These are phyloP conservation scores for Phascolomyces articulosus DNA, from an alignment of 371 early-diverging fungal genomes.

Conservation along the genomic window DNA sequence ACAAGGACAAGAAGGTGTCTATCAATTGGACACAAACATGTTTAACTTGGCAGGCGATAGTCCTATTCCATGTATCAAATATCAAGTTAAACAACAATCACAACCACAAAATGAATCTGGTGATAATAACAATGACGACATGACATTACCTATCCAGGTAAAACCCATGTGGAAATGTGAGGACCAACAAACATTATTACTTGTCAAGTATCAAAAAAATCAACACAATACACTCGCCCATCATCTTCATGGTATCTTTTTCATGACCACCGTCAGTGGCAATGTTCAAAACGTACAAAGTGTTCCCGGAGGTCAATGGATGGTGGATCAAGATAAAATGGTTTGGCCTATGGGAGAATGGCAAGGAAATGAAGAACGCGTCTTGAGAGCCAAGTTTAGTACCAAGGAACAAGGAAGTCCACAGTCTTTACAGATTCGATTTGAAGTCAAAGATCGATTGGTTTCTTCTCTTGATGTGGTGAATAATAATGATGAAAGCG, in stretches of 20 bases:
- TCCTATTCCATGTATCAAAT: constrained; percentile 42
- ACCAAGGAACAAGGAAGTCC: constrained; percentile 43
- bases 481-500: constrained; percentile 3
- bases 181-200: constrained; percentile 48
- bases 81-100: constrained; percentile 42
- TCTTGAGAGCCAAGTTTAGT: constrained; percentile 56
- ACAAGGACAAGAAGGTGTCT: constrained; percentile 18
- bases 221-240: not conserved
- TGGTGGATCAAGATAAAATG: constrained; percentile 53
- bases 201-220: constrained; percentile 54
- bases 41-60: constrained; percentile 32
- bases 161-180: constrained; percentile 67
- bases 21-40: constrained; percentile 41
- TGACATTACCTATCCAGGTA: constrained; percentile 25
- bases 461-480: constrained; percentile 29
- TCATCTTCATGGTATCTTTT: constrained; percentile 39
- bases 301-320: constrained; percentile 58
- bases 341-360: constrained; percentile 53
- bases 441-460: constrained; percentile 43
- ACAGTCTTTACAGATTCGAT: constrained; percentile 54
- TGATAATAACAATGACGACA: constrained; percentile 32
- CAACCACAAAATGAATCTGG: not conserved
- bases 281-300: constrained; percentile 53
- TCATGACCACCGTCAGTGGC: constrained; percentile 52
- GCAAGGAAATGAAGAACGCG: constrained; percentile 31